Percentiles rank a stretch among this genome's conserved stretches.
These are phyloP conservation scores for Amaranthus hypochondriacus DNA, from an alignment of 148 eudicot genomes.

Conservation along the genomic window DNA sequence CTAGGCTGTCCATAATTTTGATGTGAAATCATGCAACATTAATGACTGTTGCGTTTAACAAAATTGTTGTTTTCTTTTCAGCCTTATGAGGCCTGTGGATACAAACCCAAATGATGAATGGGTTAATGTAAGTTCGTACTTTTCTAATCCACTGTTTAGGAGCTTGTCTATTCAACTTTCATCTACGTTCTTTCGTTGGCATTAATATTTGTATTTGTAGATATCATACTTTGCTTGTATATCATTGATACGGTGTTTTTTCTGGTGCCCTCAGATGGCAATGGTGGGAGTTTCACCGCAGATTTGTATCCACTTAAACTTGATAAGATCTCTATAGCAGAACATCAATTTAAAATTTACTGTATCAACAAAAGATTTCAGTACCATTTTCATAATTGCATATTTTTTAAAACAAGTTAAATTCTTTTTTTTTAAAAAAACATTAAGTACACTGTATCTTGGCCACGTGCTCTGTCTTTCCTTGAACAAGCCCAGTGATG, in stretches of 20 bases:
- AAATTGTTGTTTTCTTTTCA: slow-evolving; percentile 29
- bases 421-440: neutral
- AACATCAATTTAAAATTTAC: neutral
- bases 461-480: slow-evolving; percentile 21
- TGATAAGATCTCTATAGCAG: neutral
- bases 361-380: too few relatives aligned
- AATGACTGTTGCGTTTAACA: neutral
- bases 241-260: neutral
- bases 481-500: slow-evolving; percentile 69
- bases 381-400: neutral
- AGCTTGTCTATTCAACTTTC: neutral
- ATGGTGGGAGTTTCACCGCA: slow-evolving; percentile 90
- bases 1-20: neutral
- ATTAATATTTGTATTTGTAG: neutral
- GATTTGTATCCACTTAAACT: slow-evolving; percentile 61
- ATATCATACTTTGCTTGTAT: slow-evolving; percentile 8
- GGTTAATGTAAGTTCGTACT: slow-evolving; percentile 64
- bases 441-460: neutral
- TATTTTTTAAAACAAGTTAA: neutral
- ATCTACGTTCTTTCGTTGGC: neutral
- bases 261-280: slow-evolving; percentile 49
- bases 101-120: slow-evolving; percentile 87
- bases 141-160: neutral
- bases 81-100: slow-evolving; percentile 90
- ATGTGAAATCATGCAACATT: neutral